phyloP scores from a whole-genome alignment of 441 rosid genomes.

The Croton setiger region DNA sequence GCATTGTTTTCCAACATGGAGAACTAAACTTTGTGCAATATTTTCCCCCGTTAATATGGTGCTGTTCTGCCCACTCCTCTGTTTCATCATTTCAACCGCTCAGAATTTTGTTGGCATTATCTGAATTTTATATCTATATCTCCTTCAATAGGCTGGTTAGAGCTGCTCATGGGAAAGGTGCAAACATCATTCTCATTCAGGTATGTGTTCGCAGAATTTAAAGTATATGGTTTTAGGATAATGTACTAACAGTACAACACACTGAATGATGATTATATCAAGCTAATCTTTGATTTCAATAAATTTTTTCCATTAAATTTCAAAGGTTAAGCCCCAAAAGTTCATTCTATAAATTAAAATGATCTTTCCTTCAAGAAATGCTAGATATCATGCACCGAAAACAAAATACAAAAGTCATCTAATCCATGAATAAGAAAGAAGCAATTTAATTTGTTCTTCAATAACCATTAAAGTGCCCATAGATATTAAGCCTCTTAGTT shows the following conservation, averaged over 20 bases:
- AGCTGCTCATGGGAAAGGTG: conserved; percentile 69
- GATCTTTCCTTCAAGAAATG: too few relatives aligned
- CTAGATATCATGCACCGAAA: too few relatives aligned
- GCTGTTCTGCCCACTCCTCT: not conserved
- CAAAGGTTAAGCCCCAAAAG: too few relatives aligned
- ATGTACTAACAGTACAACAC: not conserved
- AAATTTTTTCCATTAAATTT: too few relatives aligned
- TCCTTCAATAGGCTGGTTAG: conserved; percentile 53
- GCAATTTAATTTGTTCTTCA: too few relatives aligned
- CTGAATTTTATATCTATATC: not conserved
- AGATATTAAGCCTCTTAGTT: too few relatives aligned
- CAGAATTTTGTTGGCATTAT: not conserved
- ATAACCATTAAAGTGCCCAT: too few relatives aligned
- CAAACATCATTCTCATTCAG: conserved; percentile 80
- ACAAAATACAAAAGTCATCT: too few relatives aligned
- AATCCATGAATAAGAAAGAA: too few relatives aligned
- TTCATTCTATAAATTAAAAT: too few relatives aligned
- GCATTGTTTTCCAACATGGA: not conserved
- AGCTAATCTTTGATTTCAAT: not conserved
- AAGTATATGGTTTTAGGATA: not conserved
- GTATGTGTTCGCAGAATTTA: conserved; percentile 23
- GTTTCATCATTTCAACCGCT: not conserved
- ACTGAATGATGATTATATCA: not conserved
- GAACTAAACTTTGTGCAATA: too few relatives aligned
- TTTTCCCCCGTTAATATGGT: too few relatives aligned